These are phyloP conservation scores for Aspergillus sp. DNA, from an alignment of 2,329 filamentous ascomycete genomes.

Conservation along the genomic window DNA sequence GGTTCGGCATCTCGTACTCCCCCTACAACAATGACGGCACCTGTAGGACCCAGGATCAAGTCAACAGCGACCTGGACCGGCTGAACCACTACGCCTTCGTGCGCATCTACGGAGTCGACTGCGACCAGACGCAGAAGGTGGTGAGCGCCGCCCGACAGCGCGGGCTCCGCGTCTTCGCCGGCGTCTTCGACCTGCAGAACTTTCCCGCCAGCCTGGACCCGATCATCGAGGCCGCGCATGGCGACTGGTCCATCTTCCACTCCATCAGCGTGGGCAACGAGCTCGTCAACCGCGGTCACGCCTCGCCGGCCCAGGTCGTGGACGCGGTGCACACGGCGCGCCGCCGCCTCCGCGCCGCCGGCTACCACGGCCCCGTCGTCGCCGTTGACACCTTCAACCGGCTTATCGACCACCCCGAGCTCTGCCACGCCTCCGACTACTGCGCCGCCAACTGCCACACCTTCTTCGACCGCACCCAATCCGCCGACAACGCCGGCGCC, in stretches of 20 bases:
- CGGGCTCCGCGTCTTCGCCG: slow-evolving; percentile 70
- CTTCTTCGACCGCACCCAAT: slow-evolving; percentile 71
- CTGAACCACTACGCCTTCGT: slow-evolving; percentile 62
- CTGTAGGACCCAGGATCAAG: slow-evolving; percentile 66
- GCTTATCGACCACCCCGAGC: slow-evolving; percentile 62
- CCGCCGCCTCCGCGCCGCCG: slow-evolving; percentile 56
- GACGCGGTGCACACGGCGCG: slow-evolving; percentile 60
- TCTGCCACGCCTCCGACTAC: slow-evolving; percentile 74
- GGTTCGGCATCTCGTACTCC: slow-evolving; percentile 56
- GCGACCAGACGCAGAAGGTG: slow-evolving; percentile 66
- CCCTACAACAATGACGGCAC: slow-evolving; percentile 55
- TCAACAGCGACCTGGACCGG: slow-evolving; percentile 62
- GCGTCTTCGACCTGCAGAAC: slow-evolving; percentile 64
- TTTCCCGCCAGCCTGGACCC: slow-evolving; percentile 58
- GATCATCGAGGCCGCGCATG: slow-evolving; percentile 59
- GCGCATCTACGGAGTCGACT: slow-evolving; percentile 79
- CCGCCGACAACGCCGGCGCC: slow-evolving; percentile 60
- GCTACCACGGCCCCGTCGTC: slow-evolving; percentile 72
- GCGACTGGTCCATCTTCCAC: slow-evolving; percentile 68
- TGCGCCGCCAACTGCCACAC: slow-evolving; percentile 80
- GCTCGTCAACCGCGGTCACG: slow-evolving; percentile 64
- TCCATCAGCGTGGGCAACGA: slow-evolving; percentile 81
- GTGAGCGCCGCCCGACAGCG: slow-evolving; percentile 62
- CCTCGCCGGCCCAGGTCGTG: slow-evolving; percentile 54
- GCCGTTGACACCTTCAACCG: slow-evolving; percentile 77